Conservation (phyloP, 768 basidiomycete species). For the Pulveroboletus sp. region DNA sequence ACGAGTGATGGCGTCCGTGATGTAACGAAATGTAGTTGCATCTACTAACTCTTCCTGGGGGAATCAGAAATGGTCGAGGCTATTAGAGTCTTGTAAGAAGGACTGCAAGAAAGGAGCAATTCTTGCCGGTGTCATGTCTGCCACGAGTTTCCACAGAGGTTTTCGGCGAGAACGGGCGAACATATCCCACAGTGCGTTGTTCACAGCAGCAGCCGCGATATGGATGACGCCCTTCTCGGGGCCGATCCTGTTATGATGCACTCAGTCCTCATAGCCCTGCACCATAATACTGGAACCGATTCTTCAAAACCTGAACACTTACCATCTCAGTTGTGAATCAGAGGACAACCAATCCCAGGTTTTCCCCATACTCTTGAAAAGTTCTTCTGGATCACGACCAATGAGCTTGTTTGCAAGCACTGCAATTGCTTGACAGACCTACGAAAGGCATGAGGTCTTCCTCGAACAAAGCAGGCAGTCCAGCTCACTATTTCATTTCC, state of each 20-base stretch:
- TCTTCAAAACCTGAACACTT: slow-evolving; percentile 1
- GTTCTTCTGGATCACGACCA: slow-evolving; percentile 72
- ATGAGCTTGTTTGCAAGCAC: slow-evolving; percentile 77
- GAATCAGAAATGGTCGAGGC: neutral
- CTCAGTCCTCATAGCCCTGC: neutral
- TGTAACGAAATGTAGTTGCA: slow-evolving; percentile 80
- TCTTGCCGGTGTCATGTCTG: slow-evolving; percentile 77
- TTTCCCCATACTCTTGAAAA: slow-evolving; percentile 88
- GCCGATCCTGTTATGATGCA: slow-evolving; percentile 58
- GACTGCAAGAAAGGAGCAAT: neutral
- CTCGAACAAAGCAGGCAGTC: neutral
- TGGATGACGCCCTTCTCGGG: slow-evolving; percentile 96
- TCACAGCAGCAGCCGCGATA: slow-evolving; percentile 81
- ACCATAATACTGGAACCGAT: neutral
- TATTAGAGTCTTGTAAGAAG: neutral
- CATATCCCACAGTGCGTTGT: slow-evolving; percentile 95
- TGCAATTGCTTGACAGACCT: slow-evolving; percentile 81
- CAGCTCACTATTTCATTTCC: slow-evolving; percentile 83
- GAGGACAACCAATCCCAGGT: slow-evolving; percentile 84
- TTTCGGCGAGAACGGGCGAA: slow-evolving; percentile 74
- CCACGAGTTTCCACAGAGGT: slow-evolving; percentile 91
- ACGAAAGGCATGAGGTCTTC: slow-evolving; percentile 1
- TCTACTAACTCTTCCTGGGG: slow-evolving; percentile 71
- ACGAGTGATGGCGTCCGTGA: slow-evolving; percentile 87
- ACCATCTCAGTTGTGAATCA: slow-evolving; percentile 92